Base-by-base conservation (phyloP, 2,329 filamentous ascomycete species). In the Rachicladosporium sp. region DNA sequence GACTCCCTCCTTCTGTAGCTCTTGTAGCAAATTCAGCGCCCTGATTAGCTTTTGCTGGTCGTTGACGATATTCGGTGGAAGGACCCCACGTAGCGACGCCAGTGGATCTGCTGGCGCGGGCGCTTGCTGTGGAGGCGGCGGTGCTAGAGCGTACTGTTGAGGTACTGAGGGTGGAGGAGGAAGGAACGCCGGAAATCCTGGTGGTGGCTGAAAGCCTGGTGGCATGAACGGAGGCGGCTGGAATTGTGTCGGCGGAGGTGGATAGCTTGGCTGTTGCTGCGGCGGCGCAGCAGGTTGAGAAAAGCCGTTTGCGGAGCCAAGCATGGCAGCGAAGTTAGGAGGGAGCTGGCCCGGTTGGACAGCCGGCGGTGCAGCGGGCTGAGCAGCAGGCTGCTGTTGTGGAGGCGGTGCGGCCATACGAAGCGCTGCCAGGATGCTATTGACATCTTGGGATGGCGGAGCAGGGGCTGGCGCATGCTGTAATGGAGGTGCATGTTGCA, bases 1-100 rank as follows among this genome's bases (percentile, higher is more conserved):
- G 19, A 91, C 69, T 35, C 84, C 84, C 59, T 85, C 80, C 29
- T 81, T 77, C 43, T 79, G 73, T 40, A 93, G 70, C 8, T 82
- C 71, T 61, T 87, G 82, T 51, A 93, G 74, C 46, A 91, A 64
- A 58, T 81, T 68, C 40, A 88, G 68, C 55, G 87, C 82, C 56
- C 82, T 73, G 49, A 83, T 76, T 42, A 82, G 66, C 46, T 72
- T 76, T 45, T 48, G 60, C 11, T 50, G 50, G 34, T 60, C 54
- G 39, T 55, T 56, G 36, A 61, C 45, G 37, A 60, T 60, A 43
- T 59, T 58, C 12, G 56, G 49, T 12, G 61, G 60, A 11, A 64
- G 46, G 12, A 58, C 46, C 33, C 51, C 49, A 19, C 49, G 52
- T 31, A 56, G 45, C 19, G 49, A 53, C 4, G 40, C 54, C 19